Base-by-base conservation (phyloP, 148 eudicot species). In the Selenicereus undatus region DNA sequence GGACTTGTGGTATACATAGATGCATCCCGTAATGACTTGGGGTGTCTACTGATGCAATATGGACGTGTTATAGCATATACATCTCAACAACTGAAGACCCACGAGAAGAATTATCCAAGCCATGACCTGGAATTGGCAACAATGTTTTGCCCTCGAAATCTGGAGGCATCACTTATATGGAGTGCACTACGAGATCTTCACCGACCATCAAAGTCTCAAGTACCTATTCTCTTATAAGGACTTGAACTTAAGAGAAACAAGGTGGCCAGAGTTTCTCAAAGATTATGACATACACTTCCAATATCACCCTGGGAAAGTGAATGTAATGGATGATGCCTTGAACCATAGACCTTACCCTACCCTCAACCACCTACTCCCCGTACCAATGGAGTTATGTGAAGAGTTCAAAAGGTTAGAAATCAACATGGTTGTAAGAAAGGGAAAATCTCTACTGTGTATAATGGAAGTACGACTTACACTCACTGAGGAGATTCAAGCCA, bases 1-100 rank as follows among this genome's bases (percentile, higher is more conserved):
- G 43, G 73, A 0, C 62, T 5, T 20, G 26, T 21, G 0, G 43
- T 81, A 2, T 74, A 39, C 50, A 54, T 73, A 24, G 78, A 81
- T 26, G 73, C 78, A 0, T 81, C 82, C 0, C 13, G n/a, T 5
- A n/a, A 74, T 4, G 70, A 73, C 0, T 18, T 81, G 7, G 82
- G 78, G 3, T 74, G 78, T 64, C 64, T 74, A 1, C 7, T 79
- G 3, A 79, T 79, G 75, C 60, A 69, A 18, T 9, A 50, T 17
- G 81, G 27, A 0, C 16, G 1, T 6, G 30, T 70, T 5, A 70
- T 70, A 0, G 65, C 75, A 0, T n/a, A n/a, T 14, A 26, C 45
- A 8, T 70, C 81, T 24, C 11, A 64, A 0, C 50, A 79, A 9
- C 18, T 79, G 16, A 79, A 51, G 17, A n/a, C 43, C 6, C 45